Base-by-base conservation (phyloP, 2,329 filamentous ascomycete genomes). In the Diaporthe sp. region DNA sequence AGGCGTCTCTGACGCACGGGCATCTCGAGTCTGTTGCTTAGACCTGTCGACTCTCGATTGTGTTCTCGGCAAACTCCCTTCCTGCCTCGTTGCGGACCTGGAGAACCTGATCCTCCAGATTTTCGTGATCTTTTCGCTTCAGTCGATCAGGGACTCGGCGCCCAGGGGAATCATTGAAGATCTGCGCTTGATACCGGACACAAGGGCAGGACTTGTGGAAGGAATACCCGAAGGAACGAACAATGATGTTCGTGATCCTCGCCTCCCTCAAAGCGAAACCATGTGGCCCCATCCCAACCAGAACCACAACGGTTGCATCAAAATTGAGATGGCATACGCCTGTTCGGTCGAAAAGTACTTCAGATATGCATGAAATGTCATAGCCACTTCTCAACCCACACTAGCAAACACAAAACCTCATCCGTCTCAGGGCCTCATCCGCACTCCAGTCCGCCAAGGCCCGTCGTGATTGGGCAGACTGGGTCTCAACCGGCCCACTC, bases 381-480 rank as follows among this genome's bases (percentile, higher is more conserved):
- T 31, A 53, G 60, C 60, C 46, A 53, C 60, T 39, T 62, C 72
- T 72, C 51, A 42, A 62, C 74, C 60, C 58, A 68, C 74, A 49
- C 74, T 68, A 75, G 19, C 39, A n/a, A 49, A 75, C 74, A 75
- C 70, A 73, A 75, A 75, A 75, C 74, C 70, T 46, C n/a, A 37
- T 55, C 65, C 74, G 74, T 75, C 74, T 75, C 74, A 75, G 85
- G 81, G 75, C 82, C 78, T 79, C 85, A 75, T 75, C 84, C 77
- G 76, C 79, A 78, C 28, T 88, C 87, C 76, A 87, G 84, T 83
- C 85, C 51, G 67, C 58, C 44, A 87, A 84, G 80, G 82, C 79
- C 62, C 19, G 7, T 42, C 42, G 17, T 62, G n/a, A 73, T 75
- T 75, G 74, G 70, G 37, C 62, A 34, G 28, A 15, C 60, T 13